phyloP scores from a whole-genome alignment of 495 filamentous ascomycete species.

The Penicillium simplicissimum region DNA sequence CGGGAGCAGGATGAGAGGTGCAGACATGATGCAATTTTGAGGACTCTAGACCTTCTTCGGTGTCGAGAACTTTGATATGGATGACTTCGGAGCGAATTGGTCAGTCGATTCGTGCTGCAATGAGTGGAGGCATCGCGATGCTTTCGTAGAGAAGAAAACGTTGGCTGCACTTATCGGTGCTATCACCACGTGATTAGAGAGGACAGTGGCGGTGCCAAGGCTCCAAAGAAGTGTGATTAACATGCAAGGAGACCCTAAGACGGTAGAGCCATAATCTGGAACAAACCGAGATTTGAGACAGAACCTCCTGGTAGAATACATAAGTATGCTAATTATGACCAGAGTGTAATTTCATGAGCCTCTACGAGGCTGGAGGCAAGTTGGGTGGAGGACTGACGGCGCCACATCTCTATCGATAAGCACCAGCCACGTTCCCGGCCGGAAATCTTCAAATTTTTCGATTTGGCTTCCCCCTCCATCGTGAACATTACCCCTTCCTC shows the following conservation, averaged over 20 bases:
- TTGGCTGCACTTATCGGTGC: constrained; percentile 8
- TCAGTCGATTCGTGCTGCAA: background rate
- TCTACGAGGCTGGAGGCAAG: background rate
- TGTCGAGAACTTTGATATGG: background rate
- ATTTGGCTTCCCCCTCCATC: constrained; percentile 31
- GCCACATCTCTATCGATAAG: constrained; percentile 48
- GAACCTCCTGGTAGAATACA: too few species aligned
- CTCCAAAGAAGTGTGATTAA: background rate
- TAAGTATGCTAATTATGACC: too few species aligned
- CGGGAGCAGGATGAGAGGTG: constrained; percentile 65
- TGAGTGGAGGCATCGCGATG: constrained; percentile 1
- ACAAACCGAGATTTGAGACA: too few species aligned
- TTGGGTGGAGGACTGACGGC: background rate
- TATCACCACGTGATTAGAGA: constrained; percentile 27
- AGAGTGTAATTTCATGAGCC: background rate
- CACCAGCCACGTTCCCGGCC: constrained; percentile 36
- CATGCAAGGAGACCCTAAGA: background rate
- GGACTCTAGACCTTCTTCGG: background rate
- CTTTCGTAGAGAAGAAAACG: constrained; percentile 8
- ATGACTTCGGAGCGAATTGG: background rate
- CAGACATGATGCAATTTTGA: constrained; percentile 33
- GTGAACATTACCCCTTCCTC: constrained; percentile 21
- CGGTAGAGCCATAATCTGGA: background rate
- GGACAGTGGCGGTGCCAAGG: background rate
- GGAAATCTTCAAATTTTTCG: constrained; percentile 36